Percentiles rank a stretch among this genome's conserved stretches.
Evolutionary conservation across 768 basidiomycete genomes (phyloP).

Genomic region (Albatrellus ellisii): DNA sequence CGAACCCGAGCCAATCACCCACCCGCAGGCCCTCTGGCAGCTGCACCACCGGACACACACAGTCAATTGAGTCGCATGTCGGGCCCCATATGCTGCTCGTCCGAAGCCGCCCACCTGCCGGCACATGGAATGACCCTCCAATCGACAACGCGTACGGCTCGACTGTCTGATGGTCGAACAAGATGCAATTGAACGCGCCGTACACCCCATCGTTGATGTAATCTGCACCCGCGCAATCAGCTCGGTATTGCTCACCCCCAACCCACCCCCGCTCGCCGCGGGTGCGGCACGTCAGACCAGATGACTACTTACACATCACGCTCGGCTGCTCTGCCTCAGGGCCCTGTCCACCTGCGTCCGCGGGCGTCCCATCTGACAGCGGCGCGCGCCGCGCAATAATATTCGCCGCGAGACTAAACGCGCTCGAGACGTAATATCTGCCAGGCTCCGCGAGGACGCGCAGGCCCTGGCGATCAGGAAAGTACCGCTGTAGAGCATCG

Average conservation of each 20-base stretch:
- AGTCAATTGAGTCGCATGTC: conserved; percentile 96
- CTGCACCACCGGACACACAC: conserved; percentile 52
- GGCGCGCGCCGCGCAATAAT: conserved; percentile 82
- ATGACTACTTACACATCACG: conserved; percentile 78
- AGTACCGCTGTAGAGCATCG: conserved; percentile 61
- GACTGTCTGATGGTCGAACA: conserved; percentile 80
- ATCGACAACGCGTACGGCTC: conserved; percentile 72
- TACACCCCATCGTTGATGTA: conserved; percentile 99
- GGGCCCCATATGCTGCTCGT: conserved; percentile 89
- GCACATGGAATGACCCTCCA: conserved; percentile 49
- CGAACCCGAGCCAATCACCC: conserved; percentile 98
- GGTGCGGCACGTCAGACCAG: conserved; percentile 1
- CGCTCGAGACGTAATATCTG: conserved; percentile 83
- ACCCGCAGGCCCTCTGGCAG: conserved; percentile 65
- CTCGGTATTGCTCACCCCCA: not conserved
- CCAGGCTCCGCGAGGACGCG: conserved; percentile 94
- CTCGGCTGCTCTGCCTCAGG: conserved; percentile 29
- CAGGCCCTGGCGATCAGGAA: conserved; percentile 58
- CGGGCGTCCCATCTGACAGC: conserved; percentile 22
- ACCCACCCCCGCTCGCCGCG: too few relatives aligned
- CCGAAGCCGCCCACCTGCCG: conserved; percentile 29
- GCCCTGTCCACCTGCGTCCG: conserved; percentile 14
- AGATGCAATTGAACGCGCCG: conserved; percentile 93
- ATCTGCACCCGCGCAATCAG: conserved; percentile 33
- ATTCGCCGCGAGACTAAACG: conserved; percentile 86